phyloP scores from a whole-genome alignment of 495 filamentous ascomycete species.

The Clohesyomyces aquaticus region DNA sequence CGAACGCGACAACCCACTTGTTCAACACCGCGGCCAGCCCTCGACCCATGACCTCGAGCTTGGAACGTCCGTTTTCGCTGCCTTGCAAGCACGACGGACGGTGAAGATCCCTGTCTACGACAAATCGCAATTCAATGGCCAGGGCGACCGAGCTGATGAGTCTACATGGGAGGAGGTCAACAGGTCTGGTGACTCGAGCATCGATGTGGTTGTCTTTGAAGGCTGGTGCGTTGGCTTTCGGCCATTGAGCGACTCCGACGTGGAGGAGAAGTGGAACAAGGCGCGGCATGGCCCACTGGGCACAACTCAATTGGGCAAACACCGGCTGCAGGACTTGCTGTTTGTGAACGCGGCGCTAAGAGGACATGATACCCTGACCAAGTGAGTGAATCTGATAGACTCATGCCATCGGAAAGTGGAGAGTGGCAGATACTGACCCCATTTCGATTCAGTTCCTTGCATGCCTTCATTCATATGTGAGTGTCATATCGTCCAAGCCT shows the following conservation, averaged over 20 bases:
- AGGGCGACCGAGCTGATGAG: conserved; percentile 73
- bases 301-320: conserved; percentile 57
- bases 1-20: conserved; percentile 70
- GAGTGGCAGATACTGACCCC: neutral
- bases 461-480: neutral
- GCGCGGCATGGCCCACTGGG: conserved; percentile 53
- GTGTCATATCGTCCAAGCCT: neutral
- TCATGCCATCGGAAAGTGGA: neutral
- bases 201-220: conserved; percentile 79
- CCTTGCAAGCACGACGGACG: conserved; percentile 57
- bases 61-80: conserved; percentile 62
- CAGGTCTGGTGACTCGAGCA: conserved; percentile 52
- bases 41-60: conserved; percentile 83
- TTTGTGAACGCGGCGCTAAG: conserved; percentile 73
- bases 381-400: conserved; percentile 49
- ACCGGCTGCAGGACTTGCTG: conserved; percentile 67
- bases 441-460: neutral
- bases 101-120: conserved; percentile 78
- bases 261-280: conserved; percentile 61
- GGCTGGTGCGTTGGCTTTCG: conserved; percentile 94
- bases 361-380: conserved; percentile 72
- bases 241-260: conserved; percentile 56
- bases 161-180: conserved; percentile 67
- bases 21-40: conserved; percentile 83
- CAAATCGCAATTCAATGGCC: conserved; percentile 76